Evolutionary conservation across 1,284 basidiomycete genomes (phyloP).

Genomic region (Omphalotus olearius): DNA sequence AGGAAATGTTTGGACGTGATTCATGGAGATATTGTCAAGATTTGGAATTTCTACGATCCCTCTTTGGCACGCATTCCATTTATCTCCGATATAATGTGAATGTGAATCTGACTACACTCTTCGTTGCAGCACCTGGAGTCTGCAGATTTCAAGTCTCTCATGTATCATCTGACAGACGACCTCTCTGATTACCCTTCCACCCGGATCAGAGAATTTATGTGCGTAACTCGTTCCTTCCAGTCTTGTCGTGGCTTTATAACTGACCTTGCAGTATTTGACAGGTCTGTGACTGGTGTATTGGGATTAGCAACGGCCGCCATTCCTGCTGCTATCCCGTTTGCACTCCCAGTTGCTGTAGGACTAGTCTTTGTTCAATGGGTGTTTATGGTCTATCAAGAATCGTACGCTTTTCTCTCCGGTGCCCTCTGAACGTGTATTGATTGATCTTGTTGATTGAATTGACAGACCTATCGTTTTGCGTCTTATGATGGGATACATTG

Average conservation of each 20-base stretch:
- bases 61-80: constrained; percentile 11
- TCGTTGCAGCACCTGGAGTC: constrained; percentile 18
- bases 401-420: constrained; percentile 12
- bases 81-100: background rate
- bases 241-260: background rate
- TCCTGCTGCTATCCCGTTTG: constrained; percentile 20
- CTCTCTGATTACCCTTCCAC: constrained; percentile 5
- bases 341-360: constrained; percentile 19
- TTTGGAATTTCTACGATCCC: constrained; percentile 26
- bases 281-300: constrained; percentile 14
- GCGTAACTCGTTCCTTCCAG: background rate
- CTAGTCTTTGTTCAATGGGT: constrained; percentile 24
- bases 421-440: background rate
- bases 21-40: constrained; percentile 20
- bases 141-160: constrained; percentile 18
- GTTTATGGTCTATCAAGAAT: constrained; percentile 18
- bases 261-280: constrained; percentile 3
- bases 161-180: constrained; percentile 18
- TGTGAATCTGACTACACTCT: background rate
- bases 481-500: constrained; percentile 18
- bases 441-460: background rate
- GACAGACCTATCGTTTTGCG: constrained; percentile 6
- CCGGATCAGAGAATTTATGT: constrained; percentile 15
- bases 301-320: constrained; percentile 15
- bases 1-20: constrained; percentile 17